A percentile compares a stretch with the other conserved stretches of the same genome.
phyloP scores from a whole-genome alignment of 306 rosid species.

The barrel medic (Medicago truncatula) region MtrunA17r5.0-ANR NC_053045.1:55072501-55073000 shows the following conservation, averaged over 20 bases:
- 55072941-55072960: conserved; percentile 80
- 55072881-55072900: neutral
- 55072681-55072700: conserved; percentile 58
- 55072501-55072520: neutral
- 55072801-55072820: neutral
- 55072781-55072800: conserved; percentile 61
- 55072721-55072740: conserved; percentile 91
- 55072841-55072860: neutral
- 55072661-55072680: conserved; percentile 37
- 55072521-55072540: neutral
- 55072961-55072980: conserved; percentile 75
- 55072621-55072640: neutral
- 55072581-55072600: conserved; percentile 1
- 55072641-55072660: conserved; percentile 14
- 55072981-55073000: conserved; percentile 85
- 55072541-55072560: neutral
- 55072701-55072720: conserved; percentile 60
- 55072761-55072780: conserved; percentile 80
- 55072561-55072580: neutral
- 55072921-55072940: neutral
- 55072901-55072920: neutral
- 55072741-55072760: conserved; percentile 87
- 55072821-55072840: neutral
- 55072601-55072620: neutral
- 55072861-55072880: neutral